A percentile compares a stretch with the other conserved stretches of the same genome.
Evolutionary conservation across 257 asterid genomes (phyloP).

Genomic region (Solanum stenotomum): DNA sequence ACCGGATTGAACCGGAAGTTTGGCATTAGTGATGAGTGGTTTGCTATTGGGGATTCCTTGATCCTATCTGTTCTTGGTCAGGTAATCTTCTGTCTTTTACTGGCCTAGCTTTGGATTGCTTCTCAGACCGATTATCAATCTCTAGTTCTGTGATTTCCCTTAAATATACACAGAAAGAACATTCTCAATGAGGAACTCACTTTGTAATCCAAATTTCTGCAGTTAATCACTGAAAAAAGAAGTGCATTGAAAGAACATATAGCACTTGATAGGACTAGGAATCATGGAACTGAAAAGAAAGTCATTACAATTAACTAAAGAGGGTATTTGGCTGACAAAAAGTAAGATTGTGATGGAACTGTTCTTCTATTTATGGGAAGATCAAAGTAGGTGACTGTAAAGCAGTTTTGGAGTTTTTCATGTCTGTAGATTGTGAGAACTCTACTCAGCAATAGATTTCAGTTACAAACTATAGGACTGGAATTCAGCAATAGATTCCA

Average conservation of each 20-base stretch:
- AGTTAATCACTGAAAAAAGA: neutral
- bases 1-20: slow-evolving; percentile 70
- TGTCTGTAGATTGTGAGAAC: neutral
- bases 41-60: slow-evolving; percentile 88
- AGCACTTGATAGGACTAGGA: neutral
- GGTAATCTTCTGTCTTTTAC: slow-evolving; percentile 29
- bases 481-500: neutral
- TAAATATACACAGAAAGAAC: neutral
- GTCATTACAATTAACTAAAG: neutral
- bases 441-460: neutral
- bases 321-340: neutral
- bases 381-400: neutral
- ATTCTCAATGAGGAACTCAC: neutral
- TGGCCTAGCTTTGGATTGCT: neutral
- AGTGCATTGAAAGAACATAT: neutral
- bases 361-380: neutral
- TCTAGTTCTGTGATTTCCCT: neutral
- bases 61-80: slow-evolving; percentile 85
- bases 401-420: neutral
- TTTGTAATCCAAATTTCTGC: neutral
- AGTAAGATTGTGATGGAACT: neutral
- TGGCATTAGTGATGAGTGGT: slow-evolving; percentile 94
- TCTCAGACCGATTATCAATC: neutral
- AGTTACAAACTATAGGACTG: neutral
- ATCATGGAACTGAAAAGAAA: neutral